Base-by-base conservation (phyloP, 192 early-diverging fungal genomes). In the Gigaspora rosea region DNA sequence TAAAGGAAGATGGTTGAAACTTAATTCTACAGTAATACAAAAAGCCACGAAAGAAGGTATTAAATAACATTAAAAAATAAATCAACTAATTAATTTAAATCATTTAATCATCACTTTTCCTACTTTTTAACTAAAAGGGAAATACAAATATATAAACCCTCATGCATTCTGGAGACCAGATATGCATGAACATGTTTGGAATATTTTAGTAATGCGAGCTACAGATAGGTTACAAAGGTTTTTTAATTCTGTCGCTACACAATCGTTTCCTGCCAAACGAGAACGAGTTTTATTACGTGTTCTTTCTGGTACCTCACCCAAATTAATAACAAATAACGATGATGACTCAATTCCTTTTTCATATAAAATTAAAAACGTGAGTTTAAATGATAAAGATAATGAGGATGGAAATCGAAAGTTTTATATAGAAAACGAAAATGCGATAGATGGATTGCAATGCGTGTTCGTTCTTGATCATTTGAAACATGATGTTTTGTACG, bases 111-210 rank as follows among this genome's bases (percentile, higher is more conserved):
- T 27, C 41, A n/a, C 41, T 41, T 41, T 41, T 41, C 2, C 41
- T 41, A 41, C 7, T 2, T 41, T 41, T 7, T 7, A 41, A 41
- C 41, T 41, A 41, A 41, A 41, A 71, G 69, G 69, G 20, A 71
- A 71, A 71, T 56, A 71, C 16, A 71, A 71, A 54, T 16, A 22
- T 8, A 71, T 71, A 8, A 18, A 71, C 15, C 13, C 20, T 35
- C 4, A 13, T 27, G 69, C 69, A 71, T 71, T 46, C 51, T 71
- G 69, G 69, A 71, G 69, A 52, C 18, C 47, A 32, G 69, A 71
- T 71, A 71, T 71, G 69, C 11, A 54, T 8, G 12, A 71, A 33
- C 69, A 71, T 54, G 18, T 71, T 54, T 71, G 69, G 69, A 50
- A 35, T 32, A 56, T 71, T 52, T 50, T 71, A 15, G 13, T 50